phyloP scores from a whole-genome alignment of 2,329 filamentous ascomycete species.

The Lasiodiplodia gonubiensis region DNA sequence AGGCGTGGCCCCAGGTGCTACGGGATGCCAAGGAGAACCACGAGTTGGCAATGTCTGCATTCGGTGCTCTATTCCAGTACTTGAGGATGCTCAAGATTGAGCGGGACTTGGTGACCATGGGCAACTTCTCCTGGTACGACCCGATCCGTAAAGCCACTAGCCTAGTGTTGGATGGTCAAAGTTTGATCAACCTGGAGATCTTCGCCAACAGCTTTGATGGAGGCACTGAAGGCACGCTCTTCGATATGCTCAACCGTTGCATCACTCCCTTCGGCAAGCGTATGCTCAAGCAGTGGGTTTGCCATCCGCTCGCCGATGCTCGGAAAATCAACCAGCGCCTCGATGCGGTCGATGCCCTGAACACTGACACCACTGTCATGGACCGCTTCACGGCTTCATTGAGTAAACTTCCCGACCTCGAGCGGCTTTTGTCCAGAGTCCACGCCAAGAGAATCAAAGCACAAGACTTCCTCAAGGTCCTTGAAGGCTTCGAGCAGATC shows the following conservation, averaged over 20 bases:
- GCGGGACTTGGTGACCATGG: constrained; percentile 81
- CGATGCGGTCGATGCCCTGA: constrained; percentile 92
- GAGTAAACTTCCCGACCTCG: constrained; percentile 89
- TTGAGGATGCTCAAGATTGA: constrained; percentile 85
- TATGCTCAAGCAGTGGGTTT: constrained; percentile 95
- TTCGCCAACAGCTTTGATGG: constrained; percentile 94
- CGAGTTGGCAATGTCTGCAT: constrained; percentile 84
- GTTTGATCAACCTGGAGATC: constrained; percentile 95
- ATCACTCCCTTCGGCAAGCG: constrained; percentile 97
- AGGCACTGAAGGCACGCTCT: constrained; percentile 82
- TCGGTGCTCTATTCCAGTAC: constrained; percentile 88
- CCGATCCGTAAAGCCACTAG: constrained; percentile 91
- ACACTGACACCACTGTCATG: constrained; percentile 78
- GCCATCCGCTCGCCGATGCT: constrained; percentile 88
- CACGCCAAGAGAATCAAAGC: constrained; percentile 90
- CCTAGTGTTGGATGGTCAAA: constrained; percentile 91
- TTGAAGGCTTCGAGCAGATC: constrained; percentile 97
- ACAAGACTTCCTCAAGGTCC: constrained; percentile 89
- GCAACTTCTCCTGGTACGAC: constrained; percentile 89
- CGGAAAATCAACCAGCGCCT: constrained; percentile 89
- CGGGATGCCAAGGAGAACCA: constrained; percentile 72
- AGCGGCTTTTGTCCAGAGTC: constrained; percentile 90
- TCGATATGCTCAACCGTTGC: constrained; percentile 88
- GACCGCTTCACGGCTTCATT: constrained; percentile 89
- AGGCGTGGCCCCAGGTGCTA: constrained; percentile 79